Percentiles rank a stretch among this genome's conserved stretches.
phyloP scores from a whole-genome alignment of 2,329 filamentous ascomycete genomes.

The Stagonosporopsis chrysanthemi region DNA sequence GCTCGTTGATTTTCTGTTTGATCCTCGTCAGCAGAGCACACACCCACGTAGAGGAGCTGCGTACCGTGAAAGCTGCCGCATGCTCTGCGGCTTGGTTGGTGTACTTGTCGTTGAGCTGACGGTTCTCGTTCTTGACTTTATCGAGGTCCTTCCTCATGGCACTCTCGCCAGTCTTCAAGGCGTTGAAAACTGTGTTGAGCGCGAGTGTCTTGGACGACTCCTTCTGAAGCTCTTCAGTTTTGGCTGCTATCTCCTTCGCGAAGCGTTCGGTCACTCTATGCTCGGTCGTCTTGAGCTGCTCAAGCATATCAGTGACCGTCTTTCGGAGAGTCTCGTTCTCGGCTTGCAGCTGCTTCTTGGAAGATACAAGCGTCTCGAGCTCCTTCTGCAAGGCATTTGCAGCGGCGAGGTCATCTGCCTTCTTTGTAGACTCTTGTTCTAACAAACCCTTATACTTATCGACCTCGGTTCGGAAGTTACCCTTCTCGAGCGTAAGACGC shows the following conservation, averaged over 20 bases:
- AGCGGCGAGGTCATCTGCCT: constrained; percentile 19
- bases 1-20: constrained; percentile 23
- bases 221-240: constrained; percentile 29
- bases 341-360: constrained; percentile 26
- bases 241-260: constrained; percentile 26
- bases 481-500: constrained; percentile 40
- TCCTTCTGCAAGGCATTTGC: constrained; percentile 26
- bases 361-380: constrained; percentile 19
- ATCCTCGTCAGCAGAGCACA: neutral
- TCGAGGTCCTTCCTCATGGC: constrained; percentile 26
- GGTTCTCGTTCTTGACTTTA: constrained; percentile 30
- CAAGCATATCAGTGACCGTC: constrained; percentile 20
- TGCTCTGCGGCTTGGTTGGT: constrained; percentile 32
- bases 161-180: constrained; percentile 22
- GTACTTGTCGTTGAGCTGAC: constrained; percentile 30
- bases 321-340: constrained; percentile 30
- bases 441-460: constrained; percentile 28
- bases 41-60: neutral
- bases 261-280: constrained; percentile 25
- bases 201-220: constrained; percentile 27
- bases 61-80: constrained; percentile 29
- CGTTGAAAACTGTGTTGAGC: constrained; percentile 25
- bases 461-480: constrained; percentile 37
- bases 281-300: constrained; percentile 26
- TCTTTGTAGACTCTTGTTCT: constrained; percentile 16